Percentiles rank a stretch among this genome's conserved stretches.
These are phyloP conservation scores for Chamaenerion angustifolium DNA, from an alignment of 345 rosid species.

Conservation along the genomic window DNA sequence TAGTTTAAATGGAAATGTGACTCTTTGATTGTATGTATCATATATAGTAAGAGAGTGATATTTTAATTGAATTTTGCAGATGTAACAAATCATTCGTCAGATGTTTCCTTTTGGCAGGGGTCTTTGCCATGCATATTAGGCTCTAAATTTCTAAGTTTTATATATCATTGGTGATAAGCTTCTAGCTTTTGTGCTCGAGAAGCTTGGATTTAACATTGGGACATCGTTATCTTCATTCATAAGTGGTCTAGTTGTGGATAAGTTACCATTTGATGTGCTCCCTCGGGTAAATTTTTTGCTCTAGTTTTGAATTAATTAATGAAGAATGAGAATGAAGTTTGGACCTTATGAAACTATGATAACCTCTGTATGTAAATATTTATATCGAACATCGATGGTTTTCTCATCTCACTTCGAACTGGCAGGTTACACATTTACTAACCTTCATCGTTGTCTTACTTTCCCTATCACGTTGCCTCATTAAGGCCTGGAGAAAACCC, in stretches of 20 bases:
- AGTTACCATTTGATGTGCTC: slow-evolving; percentile 59
- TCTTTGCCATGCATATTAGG: slow-evolving; percentile 94
- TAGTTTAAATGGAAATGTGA: not conserved
- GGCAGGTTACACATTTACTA: slow-evolving; percentile 53
- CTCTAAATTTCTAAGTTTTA: slow-evolving; percentile 92
- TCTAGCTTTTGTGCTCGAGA: slow-evolving; percentile 39
- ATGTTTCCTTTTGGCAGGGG: slow-evolving; percentile 99
- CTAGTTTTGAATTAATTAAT: not conserved
- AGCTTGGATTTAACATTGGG: slow-evolving; percentile 37
- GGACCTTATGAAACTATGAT: not conserved
- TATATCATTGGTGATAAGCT: slow-evolving; percentile 71
- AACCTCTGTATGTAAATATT: slow-evolving; percentile 1
- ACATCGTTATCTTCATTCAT: slow-evolving; percentile 68
- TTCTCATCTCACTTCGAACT: slow-evolving; percentile 3
- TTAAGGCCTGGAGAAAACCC: slow-evolving; percentile 66
- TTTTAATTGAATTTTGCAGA: slow-evolving; percentile 34
- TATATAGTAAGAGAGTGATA: not conserved
- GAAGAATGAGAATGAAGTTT: not conserved
- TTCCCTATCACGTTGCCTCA: slow-evolving; percentile 59
- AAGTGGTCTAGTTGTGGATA: slow-evolving; percentile 76
- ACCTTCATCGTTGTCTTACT: slow-evolving; percentile 66
- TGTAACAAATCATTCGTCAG: slow-evolving; percentile 50
- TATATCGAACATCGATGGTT: too few species aligned
- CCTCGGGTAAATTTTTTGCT: slow-evolving; percentile 38
- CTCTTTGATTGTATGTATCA: not conserved